Evolutionary conservation across 2,329 filamentous ascomycete genomes (phyloP), one percentile per base, ranked within the genome.

Genomic region (Anthostomella pinea): DNA sequence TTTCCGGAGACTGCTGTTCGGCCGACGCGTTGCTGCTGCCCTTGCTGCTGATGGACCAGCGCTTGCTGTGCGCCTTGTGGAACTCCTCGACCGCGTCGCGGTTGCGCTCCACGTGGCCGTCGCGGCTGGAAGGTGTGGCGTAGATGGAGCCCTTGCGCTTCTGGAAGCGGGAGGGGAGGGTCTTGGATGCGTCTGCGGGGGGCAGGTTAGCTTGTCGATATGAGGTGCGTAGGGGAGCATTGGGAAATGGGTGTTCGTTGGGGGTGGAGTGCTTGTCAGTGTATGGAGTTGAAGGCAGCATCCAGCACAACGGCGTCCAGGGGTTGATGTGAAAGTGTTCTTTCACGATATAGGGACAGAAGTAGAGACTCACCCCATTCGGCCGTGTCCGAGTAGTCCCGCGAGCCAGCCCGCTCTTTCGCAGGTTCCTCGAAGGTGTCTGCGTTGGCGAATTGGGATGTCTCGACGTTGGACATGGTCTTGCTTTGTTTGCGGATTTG

Each of bases 111-210:
- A 83, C 66, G 54, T 83, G 78, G 13, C 79, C 79, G 58, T 85
- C 81, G 40, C 80, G 73, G 16, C 77, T 81, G 51, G 67, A 67
- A 3, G 77, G 80, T 7, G 81, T 85, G 30, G 79, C 76, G 57
- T 79, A 83, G 60, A 84, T 81, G 55, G 77, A 83, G 37, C 81
- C 81, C 62, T 81, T 79, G 54, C 77, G 75, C 64, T 82, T 82
- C 61, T 85, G 81, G 65, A 85, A 84, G 30, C 77, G 77, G 45
- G 74, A 80, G 8, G 81, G 81, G 2, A 77, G 77, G 0, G 82
- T 79, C 61, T 84, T 84, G 49, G 75, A 72, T 4, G 81, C 81
- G 60, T 85, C 80, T 79, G 25, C 3, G 3, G 25, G 14, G 8
- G 24, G 46, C 24, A 31, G 6, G 30, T 36, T 14, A 17, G 27